These are phyloP conservation scores for Vigna hirtella DNA, from an alignment of 306 rosid species.

Conservation along the genomic window DNA sequence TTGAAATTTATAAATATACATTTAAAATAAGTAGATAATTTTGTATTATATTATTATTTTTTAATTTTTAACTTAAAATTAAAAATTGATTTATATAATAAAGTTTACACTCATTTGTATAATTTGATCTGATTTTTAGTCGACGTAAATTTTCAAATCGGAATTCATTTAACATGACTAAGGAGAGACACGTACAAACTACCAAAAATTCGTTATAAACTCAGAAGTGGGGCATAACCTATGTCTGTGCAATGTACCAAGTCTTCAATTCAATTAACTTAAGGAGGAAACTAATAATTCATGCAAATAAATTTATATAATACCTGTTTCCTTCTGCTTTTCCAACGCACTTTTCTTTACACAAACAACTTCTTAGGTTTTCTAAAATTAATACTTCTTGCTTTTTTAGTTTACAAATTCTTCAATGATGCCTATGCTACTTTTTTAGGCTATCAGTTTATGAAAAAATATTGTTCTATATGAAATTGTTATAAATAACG, in stretches of 20 bases:
- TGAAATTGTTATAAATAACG: no score
- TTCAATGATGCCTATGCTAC: neutral
- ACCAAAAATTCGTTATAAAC: conserved; percentile 35
- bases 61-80: no score
- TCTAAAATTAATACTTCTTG: conserved; percentile 12
- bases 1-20: no score
- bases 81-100: no score
- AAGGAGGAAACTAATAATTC: conserved; percentile 2
- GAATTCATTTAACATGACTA: no score
- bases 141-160: no score
- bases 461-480: no score
- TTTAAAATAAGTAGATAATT: no score
- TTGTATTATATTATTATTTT: no score
- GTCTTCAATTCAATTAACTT: neutral
- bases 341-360: conserved; percentile 16
- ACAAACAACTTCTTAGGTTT: conserved; percentile 33
- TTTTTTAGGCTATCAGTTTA: neutral
- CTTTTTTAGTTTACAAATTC: conserved; percentile 15
- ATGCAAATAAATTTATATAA: conserved; percentile 20
- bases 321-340: conserved; percentile 1
- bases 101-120: no score
- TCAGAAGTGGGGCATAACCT: conserved; percentile 18
- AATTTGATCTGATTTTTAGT: no score
- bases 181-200: conserved; percentile 7
- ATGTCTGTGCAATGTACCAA: conserved; percentile 32